Evolutionary conservation across 768 basidiomycete genomes (phyloP), one percentile per base, ranked within the genome.

Genomic region (Chalciporus piperatus): DNA sequence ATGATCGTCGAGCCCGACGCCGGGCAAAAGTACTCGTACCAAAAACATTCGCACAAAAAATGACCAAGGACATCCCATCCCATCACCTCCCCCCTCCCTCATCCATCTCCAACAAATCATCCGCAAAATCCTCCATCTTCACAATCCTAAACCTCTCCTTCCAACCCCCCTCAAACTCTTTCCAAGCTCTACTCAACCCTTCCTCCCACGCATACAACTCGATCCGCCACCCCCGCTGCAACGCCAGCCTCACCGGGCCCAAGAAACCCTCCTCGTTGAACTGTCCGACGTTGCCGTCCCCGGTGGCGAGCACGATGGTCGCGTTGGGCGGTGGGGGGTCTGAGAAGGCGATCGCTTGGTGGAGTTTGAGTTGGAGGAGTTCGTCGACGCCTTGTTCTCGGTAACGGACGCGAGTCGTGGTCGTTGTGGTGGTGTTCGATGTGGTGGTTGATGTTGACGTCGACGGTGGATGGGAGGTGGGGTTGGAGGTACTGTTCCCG

Each of bases 371-470:
- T 69, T 97, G 94, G 45, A 98, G 72, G 22, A 97, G 77, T 71
- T 98, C 95, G 66, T 98, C 95, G 3, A 98, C 95, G 11, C 92
- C 93, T 70, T 98, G 94, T 63, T 95, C 92, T 50, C 90, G 81
- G 63, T 85, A 92, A 32, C 83, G 80, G 48, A 84, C 69, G 32
- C 81, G 78, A 27, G 63, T 60, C 11, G 67, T 58, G 13, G 64
- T 58, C 33, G 49, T 50, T 25, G 45, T 38, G 48, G 39, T 33
- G 12, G 33, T 14, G 12, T 4, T 33, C 12, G 33, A 7, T 2
- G 5, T 33, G 8, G 33, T 33, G 11, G 33, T 33, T 22, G 22
- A 22, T 22, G n/a, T n/a, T n/a, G n/a, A n/a, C n/a, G n/a, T n/a
- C n/a, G n/a, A n/a, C n/a, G n/a, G n/a, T n/a, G n/a, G n/a, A n/a